These are phyloP conservation scores for Lactarius evosmus DNA, from an alignment of 768 basidiomycete genomes.

Conservation along the genomic window DNA sequence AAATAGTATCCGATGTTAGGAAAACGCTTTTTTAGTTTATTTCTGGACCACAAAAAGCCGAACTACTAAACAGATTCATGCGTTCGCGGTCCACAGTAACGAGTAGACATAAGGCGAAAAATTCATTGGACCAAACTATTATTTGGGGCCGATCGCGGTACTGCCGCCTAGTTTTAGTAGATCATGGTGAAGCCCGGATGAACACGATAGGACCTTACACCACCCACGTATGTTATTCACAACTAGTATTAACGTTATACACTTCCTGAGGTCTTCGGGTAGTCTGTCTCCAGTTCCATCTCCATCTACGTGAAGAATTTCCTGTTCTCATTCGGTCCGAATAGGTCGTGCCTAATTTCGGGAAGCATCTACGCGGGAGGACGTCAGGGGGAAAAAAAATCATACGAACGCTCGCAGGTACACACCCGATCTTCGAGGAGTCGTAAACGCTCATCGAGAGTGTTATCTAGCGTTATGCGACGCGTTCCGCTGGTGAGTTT, in stretches of 20 bases:
- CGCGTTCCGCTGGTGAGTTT: constrained; percentile 66
- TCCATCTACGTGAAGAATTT: constrained; percentile 73
- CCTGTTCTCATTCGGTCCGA: constrained; percentile 87
- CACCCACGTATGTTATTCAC: neutral
- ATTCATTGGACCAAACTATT: neutral
- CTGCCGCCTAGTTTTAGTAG: neutral
- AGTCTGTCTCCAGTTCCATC: neutral
- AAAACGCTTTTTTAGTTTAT: too few species aligned
- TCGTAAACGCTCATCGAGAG: constrained; percentile 85
- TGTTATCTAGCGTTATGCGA: constrained; percentile 91
- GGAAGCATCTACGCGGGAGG: constrained; percentile 75
- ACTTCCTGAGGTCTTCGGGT: neutral
- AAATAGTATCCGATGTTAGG: too few species aligned
- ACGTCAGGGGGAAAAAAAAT: neutral
- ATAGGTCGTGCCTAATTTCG: constrained; percentile 85
- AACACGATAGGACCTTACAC: neutral
- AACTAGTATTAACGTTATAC: constrained; percentile 10
- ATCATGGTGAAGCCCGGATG: neutral
- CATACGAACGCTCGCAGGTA: constrained; percentile 9
- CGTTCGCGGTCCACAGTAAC: too few species aligned
- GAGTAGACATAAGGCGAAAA: too few species aligned
- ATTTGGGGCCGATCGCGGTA: neutral
- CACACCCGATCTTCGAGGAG: constrained; percentile 86
- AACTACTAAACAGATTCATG: too few species aligned
- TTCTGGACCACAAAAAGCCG: too few species aligned